Evolutionary conservation across 1,284 basidiomycete species (phyloP), one percentile per base, ranked within the genome.

Genomic region (Cutaneotrichosporon mucoides): DNA sequence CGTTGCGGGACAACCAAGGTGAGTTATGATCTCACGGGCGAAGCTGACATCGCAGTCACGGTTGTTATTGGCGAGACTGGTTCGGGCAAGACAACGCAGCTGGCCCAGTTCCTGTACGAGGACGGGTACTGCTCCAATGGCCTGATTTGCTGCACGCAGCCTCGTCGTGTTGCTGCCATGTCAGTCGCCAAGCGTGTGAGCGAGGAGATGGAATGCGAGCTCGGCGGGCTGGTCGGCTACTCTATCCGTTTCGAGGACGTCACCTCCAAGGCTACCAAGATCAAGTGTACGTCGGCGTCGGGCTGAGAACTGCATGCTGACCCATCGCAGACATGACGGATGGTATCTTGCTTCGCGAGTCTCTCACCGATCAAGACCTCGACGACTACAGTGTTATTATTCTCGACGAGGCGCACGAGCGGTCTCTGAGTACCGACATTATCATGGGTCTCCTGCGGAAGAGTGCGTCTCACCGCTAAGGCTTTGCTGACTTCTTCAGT

Each of bases 221-320:
- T 98, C 0, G 95, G 95, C 6, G 81, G 83, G 2, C 85, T 85
- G 1, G 95, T 99, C 12, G 95, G 95, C 6, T 98, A 99, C 75
- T 90, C 93, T 12, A 98, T 99, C 73, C 90, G 95, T 62, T 98
- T 98, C 70, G 95, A 99, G 77, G 95, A 98, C 73, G 95, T 92
- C 71, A 98, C 95, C 0, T 88, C 88, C 0, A 81, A 87, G 3
- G 88, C 92, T 47, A 99, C 95, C 1, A 92, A 88, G 76, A 96
- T 98, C 76, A 98, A 98, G 80, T 96, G 90, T 92, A 64, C 66
- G 85, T 76, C 24, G 4, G 7, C 66, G 85, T 76, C 24, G 4
- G 7, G 2, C 2, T 36, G 12, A 9, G n/a, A 41, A 13, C 9
- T 50, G 7, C 38, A 33, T 4, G 55, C 59, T 68, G 40, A 79